Evolutionary conservation across 1,139 yeast species (phyloP).

Genomic region (Taiozyma sp.): DNA sequence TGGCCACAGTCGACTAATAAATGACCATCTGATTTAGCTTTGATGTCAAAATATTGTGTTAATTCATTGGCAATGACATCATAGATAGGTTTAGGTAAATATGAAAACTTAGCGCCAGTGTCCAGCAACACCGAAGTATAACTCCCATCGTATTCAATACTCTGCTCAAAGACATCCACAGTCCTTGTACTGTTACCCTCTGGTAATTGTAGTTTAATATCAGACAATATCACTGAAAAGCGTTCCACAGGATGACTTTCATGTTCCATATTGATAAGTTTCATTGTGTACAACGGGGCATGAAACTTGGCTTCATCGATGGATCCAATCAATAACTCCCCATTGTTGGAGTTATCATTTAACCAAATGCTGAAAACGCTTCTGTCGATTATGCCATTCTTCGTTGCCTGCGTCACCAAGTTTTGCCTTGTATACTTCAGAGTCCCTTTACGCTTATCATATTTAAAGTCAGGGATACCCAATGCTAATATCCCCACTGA

Average conservation of each 20-base stretch:
- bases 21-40: neutral
- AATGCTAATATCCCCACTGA: slow-evolving; percentile 49
- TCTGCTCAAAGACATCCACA: neutral
- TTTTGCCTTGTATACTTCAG: slow-evolving; percentile 37
- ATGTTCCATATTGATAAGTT: slow-evolving; percentile 33
- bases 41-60: neutral
- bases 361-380: slow-evolving; percentile 50
- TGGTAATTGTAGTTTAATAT: slow-evolving; percentile 4
- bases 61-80: slow-evolving; percentile 4
- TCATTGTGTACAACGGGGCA: slow-evolving; percentile 41
- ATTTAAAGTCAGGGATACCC: slow-evolving; percentile 33
- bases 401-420: slow-evolving; percentile 48
- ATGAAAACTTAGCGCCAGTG: slow-evolving; percentile 59
- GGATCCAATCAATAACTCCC: slow-evolving; percentile 51
- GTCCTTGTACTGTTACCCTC: neutral
- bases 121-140: slow-evolving; percentile 45
- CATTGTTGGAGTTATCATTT: slow-evolving; percentile 34
- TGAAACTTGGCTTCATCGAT: slow-evolving; percentile 46
- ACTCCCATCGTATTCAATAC: slow-evolving; percentile 1
- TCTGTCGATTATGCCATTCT: slow-evolving; percentile 42
- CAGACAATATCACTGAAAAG: slow-evolving; percentile 13
- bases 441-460: slow-evolving; percentile 4
- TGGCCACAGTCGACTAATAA: neutral
- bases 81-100: slow-evolving; percentile 40
- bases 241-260: slow-evolving; percentile 21